Evolutionary conservation across 768 basidiomycete species (phyloP).

Genomic region (Mycena olivaceomarginata): DNA sequence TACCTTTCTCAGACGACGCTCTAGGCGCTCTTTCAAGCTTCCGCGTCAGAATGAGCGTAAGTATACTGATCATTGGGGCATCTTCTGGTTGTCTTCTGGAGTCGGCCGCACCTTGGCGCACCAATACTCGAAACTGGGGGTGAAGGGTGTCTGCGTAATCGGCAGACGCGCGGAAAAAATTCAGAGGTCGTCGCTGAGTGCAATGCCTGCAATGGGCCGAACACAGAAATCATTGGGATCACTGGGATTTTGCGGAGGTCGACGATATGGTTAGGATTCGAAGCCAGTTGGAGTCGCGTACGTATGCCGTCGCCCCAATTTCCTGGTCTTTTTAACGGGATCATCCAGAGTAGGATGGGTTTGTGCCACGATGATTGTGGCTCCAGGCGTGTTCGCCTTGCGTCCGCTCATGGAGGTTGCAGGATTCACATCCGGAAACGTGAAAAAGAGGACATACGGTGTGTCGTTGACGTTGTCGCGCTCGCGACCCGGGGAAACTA

Average conservation of each 20-base stretch:
- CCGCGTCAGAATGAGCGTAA: constrained; percentile 70
- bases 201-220: constrained; percentile 44
- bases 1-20: background rate
- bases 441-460: constrained; percentile 72
- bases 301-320: constrained; percentile 45
- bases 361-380: constrained; percentile 90
- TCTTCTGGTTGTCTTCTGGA: constrained; percentile 72
- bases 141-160: constrained; percentile 79
- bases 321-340: background rate
- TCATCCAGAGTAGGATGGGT: constrained; percentile 81
- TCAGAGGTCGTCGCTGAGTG: constrained; percentile 80
- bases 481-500: constrained; percentile 81
- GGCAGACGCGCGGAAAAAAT: constrained; percentile 76
- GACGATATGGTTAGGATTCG: constrained; percentile 82
- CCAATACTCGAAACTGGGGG: constrained; percentile 84
- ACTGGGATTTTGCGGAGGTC: constrained; percentile 77
- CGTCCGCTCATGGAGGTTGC: constrained; percentile 85
- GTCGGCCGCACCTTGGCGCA: constrained; percentile 85
- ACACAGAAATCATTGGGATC: constrained; percentile 66
- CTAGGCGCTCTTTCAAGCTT: constrained; percentile 60
- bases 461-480: constrained; percentile 72
- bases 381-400: constrained; percentile 90
- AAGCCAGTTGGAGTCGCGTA: constrained; percentile 72
- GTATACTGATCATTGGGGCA: constrained; percentile 90
- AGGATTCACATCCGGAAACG: constrained; percentile 63